A percentile compares a stretch with the other conserved stretches of the same genome.
phyloP scores from a whole-genome alignment of 768 basidiomycete species.

The Erythrobasidium yunnanense region DNA sequence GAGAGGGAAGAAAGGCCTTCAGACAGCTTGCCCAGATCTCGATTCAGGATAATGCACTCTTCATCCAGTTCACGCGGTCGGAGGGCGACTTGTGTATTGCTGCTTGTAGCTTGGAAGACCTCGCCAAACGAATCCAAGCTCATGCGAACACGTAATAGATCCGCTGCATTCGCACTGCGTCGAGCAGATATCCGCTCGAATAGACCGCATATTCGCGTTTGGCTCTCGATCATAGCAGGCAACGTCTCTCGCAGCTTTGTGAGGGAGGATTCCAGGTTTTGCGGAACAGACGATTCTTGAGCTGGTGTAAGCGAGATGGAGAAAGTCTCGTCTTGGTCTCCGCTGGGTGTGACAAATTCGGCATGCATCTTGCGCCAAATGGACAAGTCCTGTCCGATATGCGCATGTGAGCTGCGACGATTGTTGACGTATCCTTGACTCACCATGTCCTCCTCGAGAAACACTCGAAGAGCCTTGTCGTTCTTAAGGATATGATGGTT shows the following conservation, averaged over 20 bases:
- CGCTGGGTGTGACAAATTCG: background rate
- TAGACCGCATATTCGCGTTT: background rate
- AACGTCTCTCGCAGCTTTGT: background rate
- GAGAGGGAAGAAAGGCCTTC: background rate
- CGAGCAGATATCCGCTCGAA: constrained; percentile 5
- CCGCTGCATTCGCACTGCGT: background rate
- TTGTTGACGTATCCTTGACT: background rate
- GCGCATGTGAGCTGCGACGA: background rate
- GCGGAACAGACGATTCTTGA: constrained; percentile 10
- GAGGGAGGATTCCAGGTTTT: background rate
- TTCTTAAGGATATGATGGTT: constrained; percentile 79
- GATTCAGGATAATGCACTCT: background rate
- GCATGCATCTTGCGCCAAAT: constrained; percentile 4
- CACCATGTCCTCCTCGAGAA: constrained; percentile 47
- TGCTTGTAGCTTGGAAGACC: background rate
- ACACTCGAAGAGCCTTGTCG: constrained; percentile 29
- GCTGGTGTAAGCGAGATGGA: background rate
- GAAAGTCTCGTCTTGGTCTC: background rate
- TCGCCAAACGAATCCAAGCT: constrained; percentile 19
- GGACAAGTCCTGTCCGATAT: background rate
- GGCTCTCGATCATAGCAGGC: constrained; percentile 2
- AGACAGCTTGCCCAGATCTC: background rate
- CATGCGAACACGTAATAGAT: constrained; percentile 4
- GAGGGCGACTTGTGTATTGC: background rate
- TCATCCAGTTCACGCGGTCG: constrained; percentile 18